A percentile compares a stretch with the other conserved stretches of the same genome.
Evolutionary conservation across 2,329 filamentous ascomycete species (phyloP).

Genomic region (Aspergillus niger): DNA sequence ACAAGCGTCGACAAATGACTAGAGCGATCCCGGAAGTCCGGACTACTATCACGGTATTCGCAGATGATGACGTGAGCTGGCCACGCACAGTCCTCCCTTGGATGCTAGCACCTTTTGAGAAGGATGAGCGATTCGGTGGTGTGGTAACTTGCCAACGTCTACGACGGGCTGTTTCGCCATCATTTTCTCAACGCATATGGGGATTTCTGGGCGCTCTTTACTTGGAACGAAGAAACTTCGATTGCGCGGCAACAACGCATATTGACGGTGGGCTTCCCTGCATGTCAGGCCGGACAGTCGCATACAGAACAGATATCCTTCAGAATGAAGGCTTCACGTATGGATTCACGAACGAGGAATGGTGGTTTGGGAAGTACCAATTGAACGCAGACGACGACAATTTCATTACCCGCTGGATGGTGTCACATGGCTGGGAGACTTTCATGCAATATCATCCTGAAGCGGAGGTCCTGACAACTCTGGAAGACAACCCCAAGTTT

Average conservation of each 20-base stretch:
- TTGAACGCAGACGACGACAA: conserved; percentile 98
- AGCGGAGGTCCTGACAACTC: conserved; percentile 87
- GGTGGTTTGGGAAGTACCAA: conserved; percentile 75
- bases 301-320: conserved; percentile 86
- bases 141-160: conserved; percentile 91
- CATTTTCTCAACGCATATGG: conserved; percentile 67
- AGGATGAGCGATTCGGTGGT: conserved; percentile 73
- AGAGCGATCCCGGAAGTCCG: conserved; percentile 82
- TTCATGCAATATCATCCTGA: conserved; percentile 92
- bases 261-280: conserved; percentile 96
- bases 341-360: conserved; percentile 88
- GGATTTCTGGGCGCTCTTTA: conserved; percentile 92
- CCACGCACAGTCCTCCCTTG: conserved; percentile 81
- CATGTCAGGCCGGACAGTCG: conserved; percentile 90
- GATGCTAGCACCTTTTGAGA: conserved; percentile 91
- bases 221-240: conserved; percentile 91
- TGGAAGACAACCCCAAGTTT: conserved; percentile 87
- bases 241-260: conserved; percentile 92
- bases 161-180: conserved; percentile 65
- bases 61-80: conserved; percentile 95
- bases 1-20: conserved; percentile 93
- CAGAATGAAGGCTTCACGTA: conserved; percentile 82
- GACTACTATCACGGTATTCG: conserved; percentile 85
- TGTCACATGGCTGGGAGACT: conserved; percentile 88
- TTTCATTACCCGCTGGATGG: conserved; percentile 95